phyloP scores from a whole-genome alignment of 352 stramenopile genomes.

The Phytopythium helicoides region DNA sequence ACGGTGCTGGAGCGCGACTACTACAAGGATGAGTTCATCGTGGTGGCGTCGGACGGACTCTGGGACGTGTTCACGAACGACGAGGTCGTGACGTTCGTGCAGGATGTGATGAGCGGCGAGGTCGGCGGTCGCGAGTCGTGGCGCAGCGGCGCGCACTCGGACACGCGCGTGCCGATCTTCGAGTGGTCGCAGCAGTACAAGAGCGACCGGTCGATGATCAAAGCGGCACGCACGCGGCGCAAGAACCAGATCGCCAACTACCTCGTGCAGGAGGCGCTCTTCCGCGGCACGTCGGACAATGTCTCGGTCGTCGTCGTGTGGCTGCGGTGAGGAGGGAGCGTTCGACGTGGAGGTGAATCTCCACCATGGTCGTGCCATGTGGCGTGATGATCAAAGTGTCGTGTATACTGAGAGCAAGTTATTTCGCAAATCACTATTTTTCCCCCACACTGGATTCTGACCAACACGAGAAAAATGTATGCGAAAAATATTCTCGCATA shows the following conservation, averaged over 20 bases:
- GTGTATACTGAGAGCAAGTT: too few species aligned
- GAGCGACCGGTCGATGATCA: slow-evolving; percentile 89
- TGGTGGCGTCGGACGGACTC: slow-evolving; percentile 91
- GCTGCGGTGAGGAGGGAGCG: slow-evolving; percentile 48
- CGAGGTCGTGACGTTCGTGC: slow-evolving; percentile 90
- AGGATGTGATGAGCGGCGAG: slow-evolving; percentile 84
- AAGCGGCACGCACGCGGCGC: slow-evolving; percentile 76
- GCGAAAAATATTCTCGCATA: background rate
- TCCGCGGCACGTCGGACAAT: slow-evolving; percentile 90
- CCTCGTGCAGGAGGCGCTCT: slow-evolving; percentile 89
- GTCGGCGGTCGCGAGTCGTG: slow-evolving; percentile 77
- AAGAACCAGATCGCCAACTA: slow-evolving; percentile 93
- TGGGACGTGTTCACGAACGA: slow-evolving; percentile 94
- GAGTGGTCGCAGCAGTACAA: slow-evolving; percentile 91
- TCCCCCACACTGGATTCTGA: background rate
- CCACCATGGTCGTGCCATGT: background rate
- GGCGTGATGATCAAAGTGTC: too few species aligned
- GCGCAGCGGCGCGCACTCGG: slow-evolving; percentile 74
- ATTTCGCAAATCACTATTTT: background rate
- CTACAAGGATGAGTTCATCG: slow-evolving; percentile 89
- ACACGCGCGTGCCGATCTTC: slow-evolving; percentile 85
- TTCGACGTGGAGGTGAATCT: background rate
- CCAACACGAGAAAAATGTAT: background rate
- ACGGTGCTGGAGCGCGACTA: slow-evolving; percentile 72
- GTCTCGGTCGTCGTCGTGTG: slow-evolving; percentile 91